A percentile compares a stretch with the other conserved stretches of the same genome.
These are phyloP conservation scores for Neltuma alba DNA, from an alignment of 306 rosid species.

Conservation along the genomic window DNA sequence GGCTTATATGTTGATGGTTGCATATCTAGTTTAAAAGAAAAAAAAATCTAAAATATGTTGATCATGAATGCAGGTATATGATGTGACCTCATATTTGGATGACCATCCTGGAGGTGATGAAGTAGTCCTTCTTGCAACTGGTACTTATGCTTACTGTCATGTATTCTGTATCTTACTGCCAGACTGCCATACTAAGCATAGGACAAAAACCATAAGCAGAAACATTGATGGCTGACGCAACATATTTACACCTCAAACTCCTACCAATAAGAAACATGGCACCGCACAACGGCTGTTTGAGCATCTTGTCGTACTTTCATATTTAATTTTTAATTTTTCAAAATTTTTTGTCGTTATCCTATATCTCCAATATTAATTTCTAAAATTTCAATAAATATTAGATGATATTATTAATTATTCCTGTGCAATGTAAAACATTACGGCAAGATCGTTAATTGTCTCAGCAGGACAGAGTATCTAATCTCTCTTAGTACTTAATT, in stretches of 20 bases:
- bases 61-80: conserved; percentile 64
- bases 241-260: neutral
- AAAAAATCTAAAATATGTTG: neutral
- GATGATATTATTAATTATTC: neutral
- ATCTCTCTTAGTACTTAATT: too few species aligned
- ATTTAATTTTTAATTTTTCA: neutral
- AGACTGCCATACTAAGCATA: neutral
- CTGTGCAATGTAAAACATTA: neutral
- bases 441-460: too few species aligned
- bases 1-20: neutral
- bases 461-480: neutral
- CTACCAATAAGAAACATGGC: neutral
- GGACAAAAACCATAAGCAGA: neutral
- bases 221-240: neutral
- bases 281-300: neutral
- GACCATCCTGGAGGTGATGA: conserved; percentile 98
- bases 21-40: neutral
- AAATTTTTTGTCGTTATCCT: neutral
- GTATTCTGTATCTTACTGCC: neutral
- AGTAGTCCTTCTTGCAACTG: conserved; percentile 67
- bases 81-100: conserved; percentile 76
- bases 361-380: neutral
- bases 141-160: conserved; percentile 47
- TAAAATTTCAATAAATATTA: neutral
- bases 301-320: neutral